Base-by-base conservation (phyloP, 352 stramenopile species). In the Phytophthora podocarpi region DNA sequence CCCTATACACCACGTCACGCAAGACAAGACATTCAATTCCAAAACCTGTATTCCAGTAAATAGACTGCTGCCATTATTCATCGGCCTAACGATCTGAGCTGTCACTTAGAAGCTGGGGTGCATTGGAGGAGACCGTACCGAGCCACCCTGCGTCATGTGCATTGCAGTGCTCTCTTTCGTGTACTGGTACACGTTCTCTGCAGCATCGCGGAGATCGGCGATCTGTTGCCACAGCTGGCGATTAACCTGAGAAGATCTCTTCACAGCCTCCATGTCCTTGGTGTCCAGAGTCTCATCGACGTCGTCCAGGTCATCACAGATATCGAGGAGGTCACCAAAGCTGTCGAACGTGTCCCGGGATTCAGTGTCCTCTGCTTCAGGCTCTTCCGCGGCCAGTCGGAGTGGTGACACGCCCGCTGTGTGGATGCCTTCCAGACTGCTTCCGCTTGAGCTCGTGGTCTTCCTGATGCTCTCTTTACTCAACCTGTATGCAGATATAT, bases 171-270 rank as follows among this genome's bases (percentile, higher is more conserved):
- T 80, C 20, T 74, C 68, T 37, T 76, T 76, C 34, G 72, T 75
- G 60, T 78, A 78, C 59, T 78, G 76, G 47, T 82, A 85, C 5
- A 74, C 62, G 35, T 78, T 80, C 42, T 85, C 76, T 16, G 76
- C 76, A 21, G 61, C 51, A 41, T 70, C 53, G 5, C 76, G 70
- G 8, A 85, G 64, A 18, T 85, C 70, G 9, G 71, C 74, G 40
- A 85, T 83, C 31, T 81, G 76, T 18, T 78, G 52, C 73, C 72
- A 85, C 32, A 85, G 31, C 42, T 80, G 40, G 20, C 48, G 52
- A 62, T 73, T 69, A 18, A 67, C 35, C 36, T 67, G 54, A 30
- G 59, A 72, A 23, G 53, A 48, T 27, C 59, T 56, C 23, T 70
- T 74, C 48, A 80, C 65, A 15, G 67, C 64, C 35, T 67, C 43